Evolutionary conservation across 1,139 yeast genomes (phyloP).

Genomic region (Geotrichum carabidarum): DNA sequence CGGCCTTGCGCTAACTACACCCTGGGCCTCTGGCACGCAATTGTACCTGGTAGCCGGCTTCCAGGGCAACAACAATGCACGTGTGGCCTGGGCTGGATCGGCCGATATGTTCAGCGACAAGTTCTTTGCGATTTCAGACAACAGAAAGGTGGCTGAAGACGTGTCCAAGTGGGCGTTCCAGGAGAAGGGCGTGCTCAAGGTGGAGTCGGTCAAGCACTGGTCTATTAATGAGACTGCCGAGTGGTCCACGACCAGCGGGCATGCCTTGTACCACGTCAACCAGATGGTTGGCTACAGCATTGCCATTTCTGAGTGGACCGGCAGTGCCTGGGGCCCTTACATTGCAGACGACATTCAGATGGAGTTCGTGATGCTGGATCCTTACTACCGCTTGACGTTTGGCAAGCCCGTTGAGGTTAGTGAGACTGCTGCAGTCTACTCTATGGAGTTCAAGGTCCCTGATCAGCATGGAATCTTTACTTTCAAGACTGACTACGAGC

Average conservation of each 20-base stretch:
- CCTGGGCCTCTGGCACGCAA: conserved; percentile 83
- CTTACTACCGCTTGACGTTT: conserved; percentile 72
- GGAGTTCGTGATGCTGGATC: conserved; percentile 87
- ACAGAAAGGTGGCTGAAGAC: conserved; percentile 42
- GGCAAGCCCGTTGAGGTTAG: conserved; percentile 30
- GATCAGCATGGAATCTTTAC: conserved; percentile 98
- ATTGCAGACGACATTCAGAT: conserved; percentile 62
- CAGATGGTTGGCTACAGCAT: conserved; percentile 49
- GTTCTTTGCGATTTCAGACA: conserved; percentile 31
- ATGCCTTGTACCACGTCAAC: conserved; percentile 58
- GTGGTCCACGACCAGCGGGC: conserved; percentile 20
- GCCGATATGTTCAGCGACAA: conserved; percentile 46
- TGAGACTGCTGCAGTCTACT: conserved; percentile 41
- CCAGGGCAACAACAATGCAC: conserved; percentile 75
- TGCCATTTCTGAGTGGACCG: conserved; percentile 59
- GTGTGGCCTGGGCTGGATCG: conserved; percentile 79
- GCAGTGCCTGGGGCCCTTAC: conserved; percentile 68
- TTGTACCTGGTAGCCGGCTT: conserved; percentile 72
- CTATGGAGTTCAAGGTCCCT: conserved; percentile 64
- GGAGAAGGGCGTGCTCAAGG: conserved; percentile 57
- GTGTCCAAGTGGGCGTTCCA: conserved; percentile 73
- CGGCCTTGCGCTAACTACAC: conserved; percentile 34
- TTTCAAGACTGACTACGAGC: conserved; percentile 69
- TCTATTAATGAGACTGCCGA: conserved; percentile 31
- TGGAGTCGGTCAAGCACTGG: conserved; percentile 47